A percentile compares a stretch with the other conserved stretches of the same genome.
phyloP scores from a whole-genome alignment of 1,284 basidiomycete genomes.

The Fistulina hepatica region DNA sequence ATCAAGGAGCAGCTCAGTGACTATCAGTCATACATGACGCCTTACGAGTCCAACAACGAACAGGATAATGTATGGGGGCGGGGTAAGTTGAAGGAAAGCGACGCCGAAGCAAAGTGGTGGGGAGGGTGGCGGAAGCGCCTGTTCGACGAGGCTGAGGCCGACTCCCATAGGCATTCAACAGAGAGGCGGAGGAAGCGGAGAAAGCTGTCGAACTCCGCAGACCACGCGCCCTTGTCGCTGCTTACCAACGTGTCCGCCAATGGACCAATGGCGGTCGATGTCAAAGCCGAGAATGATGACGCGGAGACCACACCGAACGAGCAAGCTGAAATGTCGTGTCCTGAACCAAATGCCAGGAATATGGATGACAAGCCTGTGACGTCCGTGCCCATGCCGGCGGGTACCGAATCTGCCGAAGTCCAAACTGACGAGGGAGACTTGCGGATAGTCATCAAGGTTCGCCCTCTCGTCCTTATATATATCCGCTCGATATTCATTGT shows the following conservation, averaged over 20 bases:
- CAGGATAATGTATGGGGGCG: slow-evolving; percentile 31
- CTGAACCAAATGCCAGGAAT: no score
- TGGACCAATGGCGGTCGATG: slow-evolving; percentile 21
- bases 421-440: slow-evolving; percentile 64
- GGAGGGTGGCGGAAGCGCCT: slow-evolving; percentile 53
- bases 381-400: no score
- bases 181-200: slow-evolving; percentile 24
- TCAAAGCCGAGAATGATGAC: slow-evolving; percentile 27
- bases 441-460: slow-evolving; percentile 82
- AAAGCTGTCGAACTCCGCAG: slow-evolving; percentile 19
- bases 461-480: slow-evolving; percentile 15
- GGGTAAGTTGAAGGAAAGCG: slow-evolving; percentile 29
- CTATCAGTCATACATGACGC: slow-evolving; percentile 54
- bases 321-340: no score
- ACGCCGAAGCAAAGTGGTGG: slow-evolving; percentile 56
- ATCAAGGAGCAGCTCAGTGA: slow-evolving; percentile 85
- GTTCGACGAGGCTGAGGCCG: slow-evolving; percentile 25
- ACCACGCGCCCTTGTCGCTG: no score
- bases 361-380: no score
- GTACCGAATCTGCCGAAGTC: no score
- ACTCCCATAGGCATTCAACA: slow-evolving; percentile 19
- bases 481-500: slow-evolving; percentile 5
- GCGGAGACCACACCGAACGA: slow-evolving; percentile 24
- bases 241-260: no score
- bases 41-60: slow-evolving; percentile 3